These are phyloP conservation scores for Cenchrus fungigraminus DNA, from an alignment of 176 grass and related monocot genomes.

Conservation along the genomic window DNA sequence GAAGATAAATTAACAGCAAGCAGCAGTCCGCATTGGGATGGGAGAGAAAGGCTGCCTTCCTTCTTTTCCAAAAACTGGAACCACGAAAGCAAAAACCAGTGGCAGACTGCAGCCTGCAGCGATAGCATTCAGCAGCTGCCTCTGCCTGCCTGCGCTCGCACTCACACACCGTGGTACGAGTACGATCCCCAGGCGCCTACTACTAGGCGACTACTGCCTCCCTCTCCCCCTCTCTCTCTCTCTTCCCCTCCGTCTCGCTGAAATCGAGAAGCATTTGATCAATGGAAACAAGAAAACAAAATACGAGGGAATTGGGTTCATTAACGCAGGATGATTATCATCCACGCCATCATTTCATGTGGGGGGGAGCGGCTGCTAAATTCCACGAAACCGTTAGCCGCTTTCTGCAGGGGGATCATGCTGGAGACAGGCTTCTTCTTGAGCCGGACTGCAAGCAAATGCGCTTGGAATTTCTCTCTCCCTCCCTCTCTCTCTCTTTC, in stretches of 20 bases:
- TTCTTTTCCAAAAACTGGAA: slow-evolving; percentile 65
- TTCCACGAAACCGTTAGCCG: slow-evolving; percentile 61
- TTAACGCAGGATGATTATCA: slow-evolving; percentile 24
- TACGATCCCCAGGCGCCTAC: slow-evolving; percentile 52
- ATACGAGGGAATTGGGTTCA: slow-evolving; percentile 5
- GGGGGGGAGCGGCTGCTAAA: slow-evolving; percentile 41
- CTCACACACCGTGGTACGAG: slow-evolving; percentile 57
- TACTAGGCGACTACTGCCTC: neutral
- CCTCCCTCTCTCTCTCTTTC: too few species aligned
- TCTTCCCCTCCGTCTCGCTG: neutral
- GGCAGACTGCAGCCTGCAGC: slow-evolving; percentile 53
- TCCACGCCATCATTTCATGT: slow-evolving; percentile 60
- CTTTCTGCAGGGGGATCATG: slow-evolving; percentile 34
- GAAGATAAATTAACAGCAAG: neutral
- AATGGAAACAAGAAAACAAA: neutral
- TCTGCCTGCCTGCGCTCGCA: slow-evolving; percentile 45
- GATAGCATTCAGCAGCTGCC: slow-evolving; percentile 5
- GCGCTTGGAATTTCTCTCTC: neutral
- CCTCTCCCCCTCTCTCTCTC: neutral
- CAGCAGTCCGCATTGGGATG: slow-evolving; percentile 49
- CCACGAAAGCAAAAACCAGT: slow-evolving; percentile 49
- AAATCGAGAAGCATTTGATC: slow-evolving; percentile 50
- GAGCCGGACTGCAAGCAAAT: slow-evolving; percentile 17
- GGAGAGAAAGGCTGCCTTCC: slow-evolving; percentile 56
- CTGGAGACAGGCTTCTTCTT: neutral